Base-by-base conservation (phyloP, 2,329 filamentous ascomycete genomes). In the Cladophialophora exuberans region DNA sequence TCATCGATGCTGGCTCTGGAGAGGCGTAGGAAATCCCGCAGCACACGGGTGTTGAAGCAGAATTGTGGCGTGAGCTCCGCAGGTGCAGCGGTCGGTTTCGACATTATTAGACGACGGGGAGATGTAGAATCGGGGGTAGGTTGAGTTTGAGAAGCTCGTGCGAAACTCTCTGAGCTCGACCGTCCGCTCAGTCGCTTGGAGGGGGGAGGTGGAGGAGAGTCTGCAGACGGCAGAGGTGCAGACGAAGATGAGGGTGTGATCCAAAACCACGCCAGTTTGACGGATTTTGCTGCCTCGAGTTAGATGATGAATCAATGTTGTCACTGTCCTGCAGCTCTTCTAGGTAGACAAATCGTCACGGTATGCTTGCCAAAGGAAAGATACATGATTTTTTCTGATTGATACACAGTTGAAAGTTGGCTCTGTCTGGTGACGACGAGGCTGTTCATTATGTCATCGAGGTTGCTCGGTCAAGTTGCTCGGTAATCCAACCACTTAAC, bases 1-100 rank as follows among this genome's bases (percentile, higher is more conserved):
- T 99, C 94, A 73, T 99, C 94, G 67, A 97, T 87, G 43, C 88
- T 84, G 48, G 84, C 80, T 61, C 94, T 85, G 7, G 93, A 97
- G 62, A 94, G 73, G 33, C 91, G 88, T 18, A 99, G 82, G 71
- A 99, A 99, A 71, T 96, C 94, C 96, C 67, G 60, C 54, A 62
- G 48, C 23, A 54, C 48, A 4, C 47, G 52, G 9, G 52, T 58
- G 53, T 66, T 60, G 65, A 62, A 47, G 72, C 89, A 94, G 67
- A 91, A 89, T 69, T 89, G 86, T 39, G 86, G 88, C 56, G 82
- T 88, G 59, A 91, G 74, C n/a, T 55, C 48, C n/a, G 54, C 25
- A 3, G 57, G 59, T 11, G 51, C 39, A 2, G 54, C 23, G 22
- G 69, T 68, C 44, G 69, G 62, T 50, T 65, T 64, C 63, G 72